phyloP scores from a whole-genome alignment of 805 yeast species.

The Candida sanyiensis region DNA sequence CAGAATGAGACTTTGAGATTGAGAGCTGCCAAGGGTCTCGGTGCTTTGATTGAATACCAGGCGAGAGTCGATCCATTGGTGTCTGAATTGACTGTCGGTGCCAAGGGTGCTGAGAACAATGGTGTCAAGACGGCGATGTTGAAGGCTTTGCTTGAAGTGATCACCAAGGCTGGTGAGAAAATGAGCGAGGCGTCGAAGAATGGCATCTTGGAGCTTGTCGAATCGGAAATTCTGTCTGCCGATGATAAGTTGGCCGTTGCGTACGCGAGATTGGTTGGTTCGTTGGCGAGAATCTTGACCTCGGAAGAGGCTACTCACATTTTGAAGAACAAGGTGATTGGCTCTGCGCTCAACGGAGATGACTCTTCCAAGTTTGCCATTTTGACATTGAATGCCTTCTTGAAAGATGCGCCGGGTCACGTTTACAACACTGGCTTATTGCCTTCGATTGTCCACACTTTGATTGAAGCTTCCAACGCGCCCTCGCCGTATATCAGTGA shows the following conservation, averaged over 20 bases:
- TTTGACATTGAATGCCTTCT: conserved; percentile 70
- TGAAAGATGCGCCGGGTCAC: conserved; percentile 68
- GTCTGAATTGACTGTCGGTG: conserved; percentile 74
- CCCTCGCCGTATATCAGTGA: conserved; percentile 55
- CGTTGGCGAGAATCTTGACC: conserved; percentile 62
- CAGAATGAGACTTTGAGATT: conserved; percentile 64
- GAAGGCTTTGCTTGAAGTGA: conserved; percentile 78
- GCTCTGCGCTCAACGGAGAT: conserved; percentile 34
- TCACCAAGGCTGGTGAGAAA: conserved; percentile 69
- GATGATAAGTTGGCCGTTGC: conserved; percentile 65
- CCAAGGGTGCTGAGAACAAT: conserved; percentile 53
- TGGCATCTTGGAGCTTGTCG: conserved; percentile 65
- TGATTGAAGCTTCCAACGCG: conserved; percentile 39
- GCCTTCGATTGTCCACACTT: conserved; percentile 43
- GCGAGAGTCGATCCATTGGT: conserved; percentile 93
- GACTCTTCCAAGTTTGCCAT: conserved; percentile 57
- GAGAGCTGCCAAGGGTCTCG: conserved; percentile 86
- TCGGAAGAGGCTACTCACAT: conserved; percentile 58
- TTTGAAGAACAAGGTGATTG: conserved; percentile 53
- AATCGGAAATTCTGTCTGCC: conserved; percentile 53
- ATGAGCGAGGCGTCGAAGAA: conserved; percentile 69
- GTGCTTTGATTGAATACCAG: conserved; percentile 80
- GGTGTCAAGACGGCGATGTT: conserved; percentile 85
- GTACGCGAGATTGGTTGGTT: conserved; percentile 74
- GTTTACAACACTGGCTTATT: conserved; percentile 49